Conservation (phyloP, 176 grass and related monocot species). For the Rhynchospora pubera region DNA sequence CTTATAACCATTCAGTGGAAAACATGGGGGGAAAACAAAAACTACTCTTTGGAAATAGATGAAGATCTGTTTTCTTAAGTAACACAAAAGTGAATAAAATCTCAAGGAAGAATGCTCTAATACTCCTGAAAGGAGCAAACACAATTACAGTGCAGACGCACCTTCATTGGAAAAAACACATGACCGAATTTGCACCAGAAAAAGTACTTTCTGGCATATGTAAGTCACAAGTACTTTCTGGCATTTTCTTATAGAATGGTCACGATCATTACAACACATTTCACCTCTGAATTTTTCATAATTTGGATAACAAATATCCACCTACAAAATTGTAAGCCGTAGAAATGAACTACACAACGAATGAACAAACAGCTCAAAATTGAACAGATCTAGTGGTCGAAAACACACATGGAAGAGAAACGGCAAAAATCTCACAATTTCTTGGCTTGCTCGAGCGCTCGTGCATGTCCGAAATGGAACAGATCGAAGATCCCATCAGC, state of each 20-base stretch:
- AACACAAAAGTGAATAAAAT: neutral
- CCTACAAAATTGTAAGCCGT: neutral
- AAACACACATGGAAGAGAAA: too few species aligned
- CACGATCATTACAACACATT: neutral
- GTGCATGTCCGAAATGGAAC: slow-evolving; percentile 97
- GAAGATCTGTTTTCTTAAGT: neutral
- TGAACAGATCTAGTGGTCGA: slow-evolving; percentile 10
- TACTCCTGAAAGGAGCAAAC: neutral
- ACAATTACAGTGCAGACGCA: neutral
- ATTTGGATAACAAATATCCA: neutral
- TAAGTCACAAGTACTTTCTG: neutral
- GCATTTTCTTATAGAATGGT: neutral
- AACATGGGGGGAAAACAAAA: neutral
- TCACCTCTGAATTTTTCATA: neutral
- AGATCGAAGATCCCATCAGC: slow-evolving; percentile 98
- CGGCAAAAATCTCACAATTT: slow-evolving; percentile 31
- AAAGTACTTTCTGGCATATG: neutral
- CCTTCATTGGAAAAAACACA: neutral
- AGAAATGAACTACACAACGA: too few species aligned
- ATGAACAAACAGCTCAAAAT: neutral
- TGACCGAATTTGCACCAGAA: neutral
- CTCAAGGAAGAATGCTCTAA: neutral
- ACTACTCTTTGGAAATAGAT: slow-evolving; percentile 1
- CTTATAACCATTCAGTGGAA: neutral
- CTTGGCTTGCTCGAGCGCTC: slow-evolving; percentile 97